Evolutionary conservation across 345 rosid genomes (phyloP), one percentile per base, ranked within the genome.

Genomic region (Populus alba): DNA sequence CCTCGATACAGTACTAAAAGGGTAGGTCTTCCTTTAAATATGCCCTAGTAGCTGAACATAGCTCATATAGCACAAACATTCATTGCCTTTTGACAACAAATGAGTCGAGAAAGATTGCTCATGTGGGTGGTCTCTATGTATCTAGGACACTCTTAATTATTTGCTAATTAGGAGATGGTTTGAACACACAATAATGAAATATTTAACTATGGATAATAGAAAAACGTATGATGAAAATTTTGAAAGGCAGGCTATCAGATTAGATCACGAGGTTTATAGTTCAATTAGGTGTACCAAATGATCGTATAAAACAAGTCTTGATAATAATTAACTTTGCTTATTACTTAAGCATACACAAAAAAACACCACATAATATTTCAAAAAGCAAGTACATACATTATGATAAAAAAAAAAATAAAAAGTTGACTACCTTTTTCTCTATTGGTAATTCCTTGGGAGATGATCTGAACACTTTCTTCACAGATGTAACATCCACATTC

Each of bases 381-480:
- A 63, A 31, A 16, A 68, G 16, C 71, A 70, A 41, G 45, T 27
- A 57, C 74, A 35, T 25, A 75, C 62, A 31, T 29, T 20, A 5
- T 17, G 17, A 27, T 72, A n/a, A 53, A 41, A 66, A 20, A 16
- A 25, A 43, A 33, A 20, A 16, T 25, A 43, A 33, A 18, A 53
- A 22, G 18, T n/a, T 11, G 5, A 61, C 27, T 35, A 91, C 98
- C 97, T 90, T 92, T 35, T 80, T 90, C 8, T 72, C 88, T 9
- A 23, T 25, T 23, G 89, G 90, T 83, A 81, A 83, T 39, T 86
- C 91, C 81, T 80, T 89, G 38, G 73, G 10, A 22, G 97, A 81
- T 72, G 97, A 91, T 77, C 89, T 90, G 87, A 96, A 96, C 49
- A 89, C 97, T 86, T 86, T 95, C 95, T 91, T 96, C 84, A 91